Base-by-base conservation (phyloP, 768 basidiomycete species). In the Kwoniella sp. region DNA sequence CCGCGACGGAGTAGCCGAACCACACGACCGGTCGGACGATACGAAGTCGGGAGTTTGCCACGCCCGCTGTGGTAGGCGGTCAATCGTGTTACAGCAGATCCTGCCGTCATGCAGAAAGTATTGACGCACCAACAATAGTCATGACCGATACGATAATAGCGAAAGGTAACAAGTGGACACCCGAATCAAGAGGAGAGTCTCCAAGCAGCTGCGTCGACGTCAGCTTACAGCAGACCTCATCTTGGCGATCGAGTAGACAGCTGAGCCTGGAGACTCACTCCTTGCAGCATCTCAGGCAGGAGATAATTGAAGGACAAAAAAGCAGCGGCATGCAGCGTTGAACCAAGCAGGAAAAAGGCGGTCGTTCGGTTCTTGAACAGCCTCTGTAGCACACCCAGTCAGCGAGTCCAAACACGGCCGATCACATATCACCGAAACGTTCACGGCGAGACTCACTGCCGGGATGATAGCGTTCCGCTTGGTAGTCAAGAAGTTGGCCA, bases 381-480 rank as follows among this genome's bases (percentile, higher is more conserved):
- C 19, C 67, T 54, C 67, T 69, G 22, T 14, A 26, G n/a, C 9
- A 19, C 8, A 19, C 33, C 2, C 8, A 6, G 19, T 52, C 45
- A 52, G 45, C 28, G 6, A 12, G 34, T 15, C 34, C 19, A 9
- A 22, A 5, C 23, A 38, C 37, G 9, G 8, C 38, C 14, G 15
- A 19, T 6, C 34, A 7, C 34, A 36, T 6, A 43, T 37, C 17
- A 25, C 6, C 8, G 31, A 10, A 7, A 11, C 8, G 29, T 22
- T 34, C 15, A 11, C 10, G 32, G 26, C 29, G 7, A 34, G 3
- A 65, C 67, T 50, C 37, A 69, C 65, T 20, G 69, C 69, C 9
- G 77, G 76, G 5, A 78, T 71, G 36, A 78, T 69, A 0, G 77
- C 69, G 10, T 67, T 65, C 6, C 74, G 63, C 47, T 74, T 77